phyloP scores from a whole-genome alignment of 257 asterid species.

The Verbena officinalis region DNA sequence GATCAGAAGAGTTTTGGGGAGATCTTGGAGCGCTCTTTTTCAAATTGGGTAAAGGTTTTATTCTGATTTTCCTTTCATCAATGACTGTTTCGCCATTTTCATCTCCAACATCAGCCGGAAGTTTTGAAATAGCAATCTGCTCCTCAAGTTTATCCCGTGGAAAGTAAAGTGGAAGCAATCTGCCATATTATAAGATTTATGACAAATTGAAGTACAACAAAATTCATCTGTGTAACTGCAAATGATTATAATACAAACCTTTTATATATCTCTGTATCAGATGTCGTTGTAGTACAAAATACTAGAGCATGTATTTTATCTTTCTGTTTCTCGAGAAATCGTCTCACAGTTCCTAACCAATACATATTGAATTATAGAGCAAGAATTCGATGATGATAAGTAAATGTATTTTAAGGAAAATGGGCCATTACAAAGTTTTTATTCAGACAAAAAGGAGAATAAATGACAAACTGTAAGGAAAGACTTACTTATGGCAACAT shows the following conservation, averaged over 20 bases:
- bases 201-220: conserved; percentile 16
- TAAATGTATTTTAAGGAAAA: neutral
- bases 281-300: conserved; percentile 76
- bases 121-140: conserved; percentile 73
- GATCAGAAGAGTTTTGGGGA: conserved; percentile 51
- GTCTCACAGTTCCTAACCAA: conserved; percentile 84
- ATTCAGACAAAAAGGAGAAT: conserved; percentile 9
- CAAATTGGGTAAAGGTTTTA: conserved; percentile 80
- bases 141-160: conserved; percentile 93
- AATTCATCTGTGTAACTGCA: conserved; percentile 1
- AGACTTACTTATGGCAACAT: conserved; percentile 91
- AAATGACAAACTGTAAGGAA: conserved; percentile 8
- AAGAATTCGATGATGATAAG: conserved; percentile 10
- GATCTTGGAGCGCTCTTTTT: conserved; percentile 53
- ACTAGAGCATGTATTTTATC: conserved; percentile 78
- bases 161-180: conserved; percentile 97
- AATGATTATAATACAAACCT: conserved; percentile 54
- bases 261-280: conserved; percentile 95
- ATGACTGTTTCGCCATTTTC: conserved; percentile 94
- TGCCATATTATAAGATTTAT: conserved; percentile 29
- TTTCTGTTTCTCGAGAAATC: conserved; percentile 92
- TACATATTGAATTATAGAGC: conserved; percentile 19
- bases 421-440: neutral
- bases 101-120: conserved; percentile 99
- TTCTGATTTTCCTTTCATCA: conserved; percentile 94